Evolutionary conservation across 306 rosid genomes (phyloP), one percentile per base, ranked within the genome.

Genomic region (Trichosanthes cucumerina): DNA sequence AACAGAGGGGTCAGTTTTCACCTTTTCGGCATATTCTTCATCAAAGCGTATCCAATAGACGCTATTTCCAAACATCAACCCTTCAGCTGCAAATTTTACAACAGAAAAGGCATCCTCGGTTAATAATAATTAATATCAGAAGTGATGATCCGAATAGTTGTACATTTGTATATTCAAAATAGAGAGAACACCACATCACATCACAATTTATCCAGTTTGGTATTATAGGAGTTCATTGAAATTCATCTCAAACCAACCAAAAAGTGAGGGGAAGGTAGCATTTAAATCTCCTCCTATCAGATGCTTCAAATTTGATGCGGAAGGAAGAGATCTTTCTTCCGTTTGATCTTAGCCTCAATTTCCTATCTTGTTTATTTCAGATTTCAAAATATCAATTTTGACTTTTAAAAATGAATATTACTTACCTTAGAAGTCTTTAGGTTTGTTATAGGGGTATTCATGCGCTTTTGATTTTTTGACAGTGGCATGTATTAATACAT

Each of bases 31-130:
- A 82, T 85, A 91, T 71, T 90, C 98, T 83, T 96, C 93, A 72
- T 96, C 99, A 74, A 95, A 95, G 21, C 83, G 89, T 81, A 95
- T 88, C 97, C 91, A 88, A 79, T 92, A 95, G 85, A 92, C 96
- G 23, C 89, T 88, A 81, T 95, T 95, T 53, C 98, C 98, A 85
- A 95, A 92, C 81, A 63, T 83, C 88, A 95, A 72, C 21, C 91
- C 97, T 87, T 91, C 89, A 63, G 90, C 97, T 95, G 90, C 89
- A 91, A 62, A 92, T 75, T 83, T 28, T 77, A 89, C 81, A 82
- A 68, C 52, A 70, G 79, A 84, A 81, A 81, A 69, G n/a, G 78
- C 63, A 77, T 81, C 79, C 62, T 62, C 75, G 80, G 82, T 86
- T 52, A 86, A 83, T 83, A 28, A n/a, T 86, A 57, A 85, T 79